Percentiles rank a stretch among this genome's conserved stretches.
Evolutionary conservation across 163 green algal species (phyloP).

Genomic region (Scenedesmus sp.): DNA sequence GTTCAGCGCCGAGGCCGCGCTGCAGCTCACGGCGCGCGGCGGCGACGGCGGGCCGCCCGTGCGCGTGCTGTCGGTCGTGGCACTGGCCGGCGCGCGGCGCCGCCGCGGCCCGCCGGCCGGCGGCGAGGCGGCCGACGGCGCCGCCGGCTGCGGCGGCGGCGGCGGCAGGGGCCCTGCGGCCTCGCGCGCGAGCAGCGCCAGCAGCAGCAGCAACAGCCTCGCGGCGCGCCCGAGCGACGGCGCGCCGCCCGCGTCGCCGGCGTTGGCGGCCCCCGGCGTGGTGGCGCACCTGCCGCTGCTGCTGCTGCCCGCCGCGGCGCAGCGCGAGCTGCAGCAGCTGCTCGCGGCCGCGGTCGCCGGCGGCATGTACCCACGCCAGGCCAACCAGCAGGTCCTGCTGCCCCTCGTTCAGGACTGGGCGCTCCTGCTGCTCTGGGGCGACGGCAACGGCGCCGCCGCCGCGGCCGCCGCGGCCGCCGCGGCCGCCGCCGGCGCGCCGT

Average conservation of each 20-base stretch:
- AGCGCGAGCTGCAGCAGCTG: neutral
- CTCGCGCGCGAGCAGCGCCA: neutral
- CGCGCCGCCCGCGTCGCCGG: neutral
- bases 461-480: neutral
- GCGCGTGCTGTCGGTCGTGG: neutral
- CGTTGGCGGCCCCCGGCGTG: neutral
- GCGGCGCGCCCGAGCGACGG: neutral
- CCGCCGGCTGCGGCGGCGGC: too few species aligned
- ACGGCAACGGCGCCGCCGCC: neutral
- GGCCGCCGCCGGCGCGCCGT: neutral
- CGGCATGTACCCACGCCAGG: neutral
- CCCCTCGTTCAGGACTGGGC: slow-evolving; percentile 1
- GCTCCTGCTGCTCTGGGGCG: neutral
- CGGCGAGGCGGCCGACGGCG: neutral
- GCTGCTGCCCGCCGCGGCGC: slow-evolving; percentile 1
- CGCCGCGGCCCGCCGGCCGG: neutral
- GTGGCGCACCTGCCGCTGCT: slow-evolving; percentile 13
- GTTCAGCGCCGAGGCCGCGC: neutral
- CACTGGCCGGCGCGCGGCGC: too few species aligned
- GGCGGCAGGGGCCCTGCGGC: neutral
- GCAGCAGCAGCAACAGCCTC: neutral
- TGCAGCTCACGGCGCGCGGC: neutral
- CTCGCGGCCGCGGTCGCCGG: neutral
- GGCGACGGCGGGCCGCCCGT: neutral
- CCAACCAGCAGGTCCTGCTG: slow-evolving; percentile 5